Evolutionary conservation across 192 early-diverging fungal genomes (phyloP), one percentile per base, ranked within the genome.

Genomic region (Thamnidium elegans): DNA sequence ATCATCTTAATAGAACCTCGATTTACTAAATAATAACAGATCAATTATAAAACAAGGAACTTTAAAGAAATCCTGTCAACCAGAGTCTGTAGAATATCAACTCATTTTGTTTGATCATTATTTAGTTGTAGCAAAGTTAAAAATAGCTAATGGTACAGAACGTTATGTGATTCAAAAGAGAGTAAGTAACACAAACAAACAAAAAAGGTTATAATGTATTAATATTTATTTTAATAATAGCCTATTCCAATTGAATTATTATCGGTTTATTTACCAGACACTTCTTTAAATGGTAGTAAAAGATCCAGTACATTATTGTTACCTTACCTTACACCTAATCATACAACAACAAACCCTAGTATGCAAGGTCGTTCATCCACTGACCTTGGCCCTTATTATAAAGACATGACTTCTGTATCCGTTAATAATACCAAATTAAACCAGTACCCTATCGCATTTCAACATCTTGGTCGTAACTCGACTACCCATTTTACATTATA

Each of bases 91-190:
- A 1, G 90, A 91, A 48, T 69, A 96, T 21, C 81, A 84, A 47
- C 85, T 96, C 32, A 90, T 93, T 69, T 67, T 97, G 48, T 89
- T 99, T 47, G 96, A 99, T 73, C 92, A 96, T 78, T 84, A 87
- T 69, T 68, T 93, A n/a, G 71, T 93, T 15, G 80, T 92, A 73
- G 80, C 85, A 60, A 90, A 87, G 67, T 72, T 79, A 55, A 62
- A 64, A 86, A 82, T 68, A 46, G 26, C 54, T 9, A 55, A 62
- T 34, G 77, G 80, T 20, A 75, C 75, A 9, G 86, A 85, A 46
- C 79, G 84, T 55, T 86, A 79, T 66, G 85, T 84, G 45, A 82
- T 89, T n/a, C 78, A 85, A 54, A 81, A 75, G 59, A 65, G 60
- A 54, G 80, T 81, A 76, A 45, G 19, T 26, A 14, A 23, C 58